Evolutionary conservation across 2,329 filamentous ascomycete genomes (phyloP), one percentile per base, ranked within the genome.

Genomic region (Neonectria neomacrospora): DNA sequence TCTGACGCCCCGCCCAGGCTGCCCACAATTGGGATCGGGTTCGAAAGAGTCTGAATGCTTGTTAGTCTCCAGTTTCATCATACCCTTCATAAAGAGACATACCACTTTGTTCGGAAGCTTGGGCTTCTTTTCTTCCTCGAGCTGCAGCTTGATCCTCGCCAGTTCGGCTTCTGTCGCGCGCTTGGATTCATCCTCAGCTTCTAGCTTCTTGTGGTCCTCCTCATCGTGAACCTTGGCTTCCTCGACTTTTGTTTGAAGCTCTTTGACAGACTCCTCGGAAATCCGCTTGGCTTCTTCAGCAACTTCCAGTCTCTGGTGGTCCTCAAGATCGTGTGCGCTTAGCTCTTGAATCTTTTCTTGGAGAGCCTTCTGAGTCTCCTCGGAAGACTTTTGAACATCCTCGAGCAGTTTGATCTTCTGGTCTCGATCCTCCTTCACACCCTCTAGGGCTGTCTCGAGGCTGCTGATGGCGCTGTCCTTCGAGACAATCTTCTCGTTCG

Each of bases 321-420:
- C 52, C 26, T 54, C 52, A 6, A 54, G 52, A 23, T 54, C 52
- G 10, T 54, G 52, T 7, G 52, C 52, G 26, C 52, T 54, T 39
- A 54, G 22, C 26, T 54, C 52, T 18, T 54, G 39, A 44, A 54
- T 54, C 52, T 54, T 54, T 2, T 1, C 39, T 11, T 32, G 52
- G 26, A 54, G 52, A 3, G 37, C 52, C n/a, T 22, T 34, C 12
- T 54, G 52, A 26, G 52, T 54, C 10, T 54, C 52, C 26, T 54
- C 52, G 23, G 37, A 5, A 22, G 52, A 44, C 26, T 45, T 54
- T 16, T 45, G 39, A 18, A 54, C 23, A 34, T 54, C 39, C 26
- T 54, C 52, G n/a, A 54, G 52, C n/a, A 54, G 26, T n/a, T n/a
- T 18, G 9, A 32, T 16, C 39, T 54, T 54, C 14, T 45, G 39